These are phyloP conservation scores for Flaveria bidentis DNA, from an alignment of 129 eudicot species.

Conservation along the genomic window DNA sequence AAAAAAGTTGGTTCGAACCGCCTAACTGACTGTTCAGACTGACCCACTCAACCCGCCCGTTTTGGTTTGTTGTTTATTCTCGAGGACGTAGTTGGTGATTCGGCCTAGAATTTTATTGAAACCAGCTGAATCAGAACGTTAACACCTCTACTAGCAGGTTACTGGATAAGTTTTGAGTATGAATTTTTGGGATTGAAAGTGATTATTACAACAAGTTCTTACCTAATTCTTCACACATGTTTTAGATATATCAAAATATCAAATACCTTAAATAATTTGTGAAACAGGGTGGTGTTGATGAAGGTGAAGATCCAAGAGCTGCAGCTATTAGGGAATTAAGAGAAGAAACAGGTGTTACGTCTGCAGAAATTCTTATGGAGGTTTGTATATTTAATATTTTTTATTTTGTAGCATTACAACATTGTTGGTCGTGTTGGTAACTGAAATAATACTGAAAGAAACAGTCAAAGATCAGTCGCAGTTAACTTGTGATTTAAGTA, in stretches of 20 bases:
- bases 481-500: not conserved
- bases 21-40: too few species aligned
- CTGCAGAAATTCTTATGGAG: constrained; percentile 89
- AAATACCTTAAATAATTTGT: constrained; percentile 5
- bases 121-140: too few species aligned
- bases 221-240: not conserved
- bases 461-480: constrained; percentile 1
- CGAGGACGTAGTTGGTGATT: too few species aligned
- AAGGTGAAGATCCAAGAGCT: constrained; percentile 82
- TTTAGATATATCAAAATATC: not conserved
- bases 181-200: not conserved
- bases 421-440: not conserved
- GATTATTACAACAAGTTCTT: not conserved
- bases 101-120: too few species aligned
- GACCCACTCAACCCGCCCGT: too few species aligned
- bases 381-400: constrained; percentile 35
- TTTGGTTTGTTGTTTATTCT: too few species aligned
- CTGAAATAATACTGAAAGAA: not conserved
- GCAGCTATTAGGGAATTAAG: constrained; percentile 90
- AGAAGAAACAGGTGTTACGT: constrained; percentile 98
- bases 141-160: too few species aligned
- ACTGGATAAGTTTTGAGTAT: not conserved
- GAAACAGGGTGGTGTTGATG: constrained; percentile 92
- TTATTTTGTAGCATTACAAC: not conserved
- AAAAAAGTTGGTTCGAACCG: too few species aligned